Percentiles rank a stretch among this genome's conserved stretches.
Conservation (phyloP, 2,329 filamentous ascomycete genomes). For the Microthyrium microscopicum region DNA sequence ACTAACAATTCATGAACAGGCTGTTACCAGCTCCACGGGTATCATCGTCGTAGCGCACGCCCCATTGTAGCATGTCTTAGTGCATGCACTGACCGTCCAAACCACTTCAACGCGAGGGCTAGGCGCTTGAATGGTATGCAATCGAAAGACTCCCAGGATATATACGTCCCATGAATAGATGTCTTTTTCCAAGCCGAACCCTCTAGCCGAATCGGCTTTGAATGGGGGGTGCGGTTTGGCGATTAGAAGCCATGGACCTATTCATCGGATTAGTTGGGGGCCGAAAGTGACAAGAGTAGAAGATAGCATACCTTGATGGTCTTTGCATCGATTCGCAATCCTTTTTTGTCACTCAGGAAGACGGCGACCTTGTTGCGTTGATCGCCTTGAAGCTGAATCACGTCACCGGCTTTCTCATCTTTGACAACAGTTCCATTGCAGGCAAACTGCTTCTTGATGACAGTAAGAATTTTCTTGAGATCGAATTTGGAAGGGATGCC, state of each 20-base stretch:
- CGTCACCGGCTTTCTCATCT: slow-evolving; percentile 56
- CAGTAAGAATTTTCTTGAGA: slow-evolving; percentile 99
- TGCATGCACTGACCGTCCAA: no score
- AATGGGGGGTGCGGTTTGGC: slow-evolving; percentile 7
- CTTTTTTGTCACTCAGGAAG: slow-evolving; percentile 91
- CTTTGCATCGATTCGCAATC: slow-evolving; percentile 85
- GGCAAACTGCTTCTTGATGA: slow-evolving; percentile 99
- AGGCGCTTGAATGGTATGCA: no score
- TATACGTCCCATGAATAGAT: no score
- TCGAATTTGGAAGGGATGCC: slow-evolving; percentile 98
- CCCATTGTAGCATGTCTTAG: no score
- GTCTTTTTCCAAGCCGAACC: no score
- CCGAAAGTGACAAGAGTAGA: slow-evolving; percentile 20
- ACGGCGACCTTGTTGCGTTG: slow-evolving; percentile 98
- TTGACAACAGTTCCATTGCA: slow-evolving; percentile 99
- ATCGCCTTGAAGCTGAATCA: slow-evolving; percentile 98
- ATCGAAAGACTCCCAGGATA: no score
- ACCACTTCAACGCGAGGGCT: no score
- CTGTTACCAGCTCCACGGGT: no score
- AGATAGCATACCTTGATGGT: slow-evolving; percentile 99
- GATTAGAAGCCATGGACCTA: slow-evolving; percentile 51
- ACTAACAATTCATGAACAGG: no score
- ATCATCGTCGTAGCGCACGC: no score
- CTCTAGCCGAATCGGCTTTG: no score
- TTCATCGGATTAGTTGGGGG: slow-evolving; percentile 23